Evolutionary conservation across 306 rosid genomes (phyloP).

Genomic region (Luffa acutangula): DNA sequence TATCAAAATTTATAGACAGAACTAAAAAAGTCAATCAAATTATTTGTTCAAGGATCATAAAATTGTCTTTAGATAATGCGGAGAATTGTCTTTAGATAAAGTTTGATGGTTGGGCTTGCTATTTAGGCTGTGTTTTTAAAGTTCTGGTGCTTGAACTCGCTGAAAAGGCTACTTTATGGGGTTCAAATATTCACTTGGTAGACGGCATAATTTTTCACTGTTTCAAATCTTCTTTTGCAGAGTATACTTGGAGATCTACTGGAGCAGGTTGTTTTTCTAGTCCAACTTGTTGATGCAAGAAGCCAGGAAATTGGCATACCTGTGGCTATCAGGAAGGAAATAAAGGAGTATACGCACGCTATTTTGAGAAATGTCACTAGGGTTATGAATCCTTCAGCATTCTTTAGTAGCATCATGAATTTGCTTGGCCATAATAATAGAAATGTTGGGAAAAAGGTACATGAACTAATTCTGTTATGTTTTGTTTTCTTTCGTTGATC

Average conservation of each 20-base stretch:
- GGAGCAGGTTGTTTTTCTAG: conserved; percentile 54
- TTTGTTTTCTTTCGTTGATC: background rate
- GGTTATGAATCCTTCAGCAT: conserved; percentile 52
- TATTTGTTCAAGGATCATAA: background rate
- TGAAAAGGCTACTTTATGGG: background rate
- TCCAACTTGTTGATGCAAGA: conserved; percentile 48
- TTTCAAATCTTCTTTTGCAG: conserved; percentile 29
- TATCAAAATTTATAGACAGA: background rate
- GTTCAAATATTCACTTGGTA: background rate
- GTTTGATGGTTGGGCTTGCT: background rate
- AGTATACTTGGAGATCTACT: conserved; percentile 44
- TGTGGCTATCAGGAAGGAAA: conserved; percentile 39
- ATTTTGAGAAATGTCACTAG: conserved; percentile 38
- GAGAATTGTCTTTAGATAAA: background rate
- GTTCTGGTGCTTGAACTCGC: background rate
- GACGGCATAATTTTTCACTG: background rate
- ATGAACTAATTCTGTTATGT: background rate
- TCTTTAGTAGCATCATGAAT: conserved; percentile 45
- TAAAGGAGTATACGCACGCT: conserved; percentile 48
- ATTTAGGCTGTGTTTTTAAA: background rate
- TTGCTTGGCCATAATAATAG: conserved; percentile 53
- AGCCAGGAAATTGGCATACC: conserved; percentile 36
- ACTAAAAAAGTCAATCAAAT: background rate
- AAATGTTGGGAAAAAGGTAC: conserved; percentile 63
- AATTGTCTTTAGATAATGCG: background rate